Base-by-base conservation (phyloP, 306 rosid genomes). In the Lathyrus aphaca region DNA sequence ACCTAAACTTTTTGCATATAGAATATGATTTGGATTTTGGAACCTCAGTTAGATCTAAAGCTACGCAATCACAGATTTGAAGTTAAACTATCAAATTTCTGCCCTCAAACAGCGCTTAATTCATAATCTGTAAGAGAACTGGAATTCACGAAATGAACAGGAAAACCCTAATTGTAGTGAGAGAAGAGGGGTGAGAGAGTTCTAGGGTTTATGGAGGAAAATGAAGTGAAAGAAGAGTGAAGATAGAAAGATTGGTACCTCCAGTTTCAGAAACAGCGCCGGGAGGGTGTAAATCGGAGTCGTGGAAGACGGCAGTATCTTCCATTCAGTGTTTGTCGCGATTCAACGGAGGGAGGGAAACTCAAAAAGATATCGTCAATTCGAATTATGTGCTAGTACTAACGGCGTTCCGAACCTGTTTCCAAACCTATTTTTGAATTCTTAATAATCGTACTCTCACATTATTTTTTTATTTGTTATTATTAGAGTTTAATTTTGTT, bases 391-490 rank as follows among this genome's bases (percentile, higher is more conserved):
- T 54, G 7, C 62, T 23, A n/a, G n/a, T n/a, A n/a, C 48, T 25
- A 72, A 86, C 86, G 88, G 83, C 84, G 79, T 54, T 74, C 87
- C 85, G 71, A 82, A 59, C 84, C 86, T 62, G 64, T n/a, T 58
- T n/a, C 80, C 91, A 48, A 79, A 29, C 84, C 90, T 75, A 19
- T 6, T 53, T 85, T 82, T 54, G 77, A 80, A 44, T 49, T 49
- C 6, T 49, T 8, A 49, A 8, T 8, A 17, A 8, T 2, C 13
- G 3, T 42, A 27, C 0, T 1, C 5, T 72, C 59, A n/a, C 27
- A 8, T 55, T 10, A 14, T 16, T 7, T 6, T 15, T 15, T 46
- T 45, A 5, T 46, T 43, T 6, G 7, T 32, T 32, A 35, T 35
- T 6, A 35, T 7, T 35, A 35, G 39, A 35, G 39, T 35, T 35